phyloP scores from a whole-genome alignment of 169 alveolate species.

The Amoebophrya sp. region DNA sequence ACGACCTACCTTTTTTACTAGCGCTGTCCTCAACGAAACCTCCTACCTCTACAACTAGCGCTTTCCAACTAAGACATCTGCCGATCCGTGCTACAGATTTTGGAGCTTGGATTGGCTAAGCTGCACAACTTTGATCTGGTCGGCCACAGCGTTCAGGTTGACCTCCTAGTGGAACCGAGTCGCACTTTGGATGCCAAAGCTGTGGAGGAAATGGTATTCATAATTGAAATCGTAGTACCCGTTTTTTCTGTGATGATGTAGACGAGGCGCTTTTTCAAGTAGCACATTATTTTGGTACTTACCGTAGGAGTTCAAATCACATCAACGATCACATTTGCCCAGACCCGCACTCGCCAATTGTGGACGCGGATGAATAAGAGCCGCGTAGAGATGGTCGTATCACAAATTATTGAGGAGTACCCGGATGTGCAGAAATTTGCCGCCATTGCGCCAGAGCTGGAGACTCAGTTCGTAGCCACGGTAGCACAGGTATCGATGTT shows the following conservation, averaged over 20 bases:
- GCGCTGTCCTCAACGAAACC: too few species aligned
- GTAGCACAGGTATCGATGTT: not conserved
- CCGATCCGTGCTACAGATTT: not conserved
- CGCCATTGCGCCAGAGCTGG: not conserved
- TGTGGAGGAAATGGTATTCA: too few species aligned
- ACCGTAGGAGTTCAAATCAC: too few species aligned
- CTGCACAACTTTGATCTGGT: slow-evolving; percentile 1
- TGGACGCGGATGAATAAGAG: not conserved
- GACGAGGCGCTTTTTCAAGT: too few species aligned
- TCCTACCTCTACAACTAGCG: too few species aligned
- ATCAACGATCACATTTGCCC: not conserved
- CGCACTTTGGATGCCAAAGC: too few species aligned
- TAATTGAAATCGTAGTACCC: too few species aligned
- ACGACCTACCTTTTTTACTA: too few species aligned
- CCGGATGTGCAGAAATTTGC: not conserved
- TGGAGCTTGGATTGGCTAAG: not conserved
- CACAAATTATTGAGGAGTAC: not conserved
- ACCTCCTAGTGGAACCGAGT: too few species aligned
- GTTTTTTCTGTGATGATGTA: too few species aligned
- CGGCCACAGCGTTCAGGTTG: not conserved
- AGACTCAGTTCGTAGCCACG: not conserved
- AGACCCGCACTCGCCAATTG: not conserved
- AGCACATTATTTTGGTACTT: too few species aligned
- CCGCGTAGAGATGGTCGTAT: not conserved
- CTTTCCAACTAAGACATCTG: too few species aligned